Percentiles rank a stretch among this genome's conserved stretches.
Conservation (phyloP, 2,329 filamentous ascomycete species). For the Beauveria varroae region DNA sequence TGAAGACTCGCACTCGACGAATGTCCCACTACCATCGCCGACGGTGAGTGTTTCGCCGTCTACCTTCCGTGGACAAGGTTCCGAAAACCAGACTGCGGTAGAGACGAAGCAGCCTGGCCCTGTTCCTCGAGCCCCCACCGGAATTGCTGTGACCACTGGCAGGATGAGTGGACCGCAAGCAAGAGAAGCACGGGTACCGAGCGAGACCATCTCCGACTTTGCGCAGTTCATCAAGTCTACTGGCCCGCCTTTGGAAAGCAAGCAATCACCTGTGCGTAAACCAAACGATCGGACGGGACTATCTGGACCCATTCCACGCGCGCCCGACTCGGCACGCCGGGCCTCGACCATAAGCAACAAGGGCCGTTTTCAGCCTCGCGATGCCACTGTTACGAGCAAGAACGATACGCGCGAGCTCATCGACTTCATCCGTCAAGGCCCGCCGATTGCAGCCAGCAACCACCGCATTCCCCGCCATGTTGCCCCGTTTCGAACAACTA, state of each 20-base stretch:
- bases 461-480: conserved; percentile 75
- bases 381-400: conserved; percentile 53
- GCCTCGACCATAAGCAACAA: conserved; percentile 34
- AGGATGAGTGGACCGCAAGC: conserved; percentile 31
- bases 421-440: conserved; percentile 88
- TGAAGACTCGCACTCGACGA: conserved; percentile 36
- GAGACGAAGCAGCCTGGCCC: conserved; percentile 17
- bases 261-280: conserved; percentile 28
- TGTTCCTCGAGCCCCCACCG: conserved; percentile 18
- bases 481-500: conserved; percentile 75
- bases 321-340: conserved; percentile 25
- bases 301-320: conserved; percentile 17
- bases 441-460: conserved; percentile 47
- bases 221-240: conserved; percentile 85
- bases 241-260: conserved; percentile 42
- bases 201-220: conserved; percentile 72
- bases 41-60: conserved; percentile 1
- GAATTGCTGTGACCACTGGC: conserved; percentile 15
- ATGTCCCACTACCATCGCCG: conserved; percentile 39
- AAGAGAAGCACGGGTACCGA: conserved; percentile 64
- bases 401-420: conserved; percentile 80
- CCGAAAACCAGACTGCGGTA: conserved; percentile 5
- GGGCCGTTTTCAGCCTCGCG: conserved; percentile 60
- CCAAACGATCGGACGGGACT: conserved; percentile 14
- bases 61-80: conserved; percentile 7